These are phyloP conservation scores for Lavandula angustifolia DNA, from an alignment of 257 asterid species.

Conservation along the genomic window DNA sequence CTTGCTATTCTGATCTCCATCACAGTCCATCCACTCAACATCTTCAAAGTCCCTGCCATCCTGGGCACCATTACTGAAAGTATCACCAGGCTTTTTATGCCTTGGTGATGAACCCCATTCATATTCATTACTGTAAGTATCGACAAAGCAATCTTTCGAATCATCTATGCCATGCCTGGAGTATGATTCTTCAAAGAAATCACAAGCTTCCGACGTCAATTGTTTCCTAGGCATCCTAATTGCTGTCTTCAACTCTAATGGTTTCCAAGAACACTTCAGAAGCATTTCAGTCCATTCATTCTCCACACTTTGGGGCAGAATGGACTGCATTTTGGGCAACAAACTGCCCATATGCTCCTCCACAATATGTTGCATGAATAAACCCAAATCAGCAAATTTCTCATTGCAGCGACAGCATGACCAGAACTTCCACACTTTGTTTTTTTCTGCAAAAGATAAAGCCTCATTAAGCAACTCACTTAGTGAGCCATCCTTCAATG, in stretches of 20 bases:
- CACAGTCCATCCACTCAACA: conserved; percentile 88
- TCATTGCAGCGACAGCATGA: conserved; percentile 62
- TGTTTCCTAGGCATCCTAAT: conserved; percentile 51
- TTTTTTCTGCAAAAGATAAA: conserved; percentile 52
- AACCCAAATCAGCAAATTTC: conserved; percentile 49
- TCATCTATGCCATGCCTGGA: conserved; percentile 47
- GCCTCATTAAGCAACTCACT: conserved; percentile 60
- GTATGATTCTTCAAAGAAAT: conserved; percentile 50
- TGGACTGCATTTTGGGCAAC: conserved; percentile 71
- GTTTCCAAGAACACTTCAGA: conserved; percentile 81
- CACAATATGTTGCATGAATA: conserved; percentile 53
- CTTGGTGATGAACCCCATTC: conserved; percentile 66
- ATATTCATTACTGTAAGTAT: conserved; percentile 57
- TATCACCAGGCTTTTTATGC: conserved; percentile 46
- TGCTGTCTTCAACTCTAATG: conserved; percentile 66
- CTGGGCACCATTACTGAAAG: conserved; percentile 39
- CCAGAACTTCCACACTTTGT: conserved; percentile 58
- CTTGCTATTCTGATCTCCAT: conserved; percentile 59
- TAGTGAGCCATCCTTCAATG: conserved; percentile 50
- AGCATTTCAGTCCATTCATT: conserved; percentile 90
- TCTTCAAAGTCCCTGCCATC: conserved; percentile 64
- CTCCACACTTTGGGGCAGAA: conserved; percentile 73
- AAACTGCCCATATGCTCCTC: conserved; percentile 63
- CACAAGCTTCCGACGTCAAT: conserved; percentile 46
- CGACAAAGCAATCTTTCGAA: conserved; percentile 62